Conservation (phyloP, 768 basidiomycete genomes). For the Agaricus blazei region DNA sequence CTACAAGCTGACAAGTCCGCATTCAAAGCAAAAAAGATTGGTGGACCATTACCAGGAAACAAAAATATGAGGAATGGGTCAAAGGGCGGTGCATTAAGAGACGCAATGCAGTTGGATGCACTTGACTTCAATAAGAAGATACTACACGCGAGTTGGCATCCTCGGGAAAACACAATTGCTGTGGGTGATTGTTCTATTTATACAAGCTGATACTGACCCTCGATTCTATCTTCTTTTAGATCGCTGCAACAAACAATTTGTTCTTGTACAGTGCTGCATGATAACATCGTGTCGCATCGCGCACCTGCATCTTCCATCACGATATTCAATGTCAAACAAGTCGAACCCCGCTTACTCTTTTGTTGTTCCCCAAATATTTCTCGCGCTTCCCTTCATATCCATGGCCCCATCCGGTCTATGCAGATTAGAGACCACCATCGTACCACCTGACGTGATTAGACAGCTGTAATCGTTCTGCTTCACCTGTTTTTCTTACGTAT, state of each 20-base stretch:
- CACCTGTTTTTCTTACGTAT: constrained; percentile 2
- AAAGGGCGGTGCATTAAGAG: constrained; percentile 62
- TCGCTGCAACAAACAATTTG: constrained; percentile 96
- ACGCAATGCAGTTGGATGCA: constrained; percentile 82
- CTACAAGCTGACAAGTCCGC: constrained; percentile 98
- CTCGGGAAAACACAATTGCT: constrained; percentile 95
- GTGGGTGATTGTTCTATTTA: constrained; percentile 40
- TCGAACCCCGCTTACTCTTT: background rate
- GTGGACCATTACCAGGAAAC: constrained; percentile 71
- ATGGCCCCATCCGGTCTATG: background rate
- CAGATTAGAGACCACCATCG: too few relatives aligned
- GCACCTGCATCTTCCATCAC: background rate
- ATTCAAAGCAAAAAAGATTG: constrained; percentile 99
- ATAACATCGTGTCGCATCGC: constrained; percentile 20
- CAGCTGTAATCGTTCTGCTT: background rate
- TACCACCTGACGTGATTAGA: constrained; percentile 6
- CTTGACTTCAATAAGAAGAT: constrained; percentile 98
- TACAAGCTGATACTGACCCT: constrained; percentile 5
- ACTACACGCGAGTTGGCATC: constrained; percentile 95
- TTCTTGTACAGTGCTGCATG: constrained; percentile 77
- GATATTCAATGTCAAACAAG: too few relatives aligned
- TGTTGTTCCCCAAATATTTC: background rate
- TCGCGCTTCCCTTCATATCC: background rate
- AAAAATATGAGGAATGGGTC: constrained; percentile 75
- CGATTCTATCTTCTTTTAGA: constrained; percentile 37